Conservation (phyloP, 2,329 filamentous ascomycete genomes). For the Paecilomyces sp. region DNA sequence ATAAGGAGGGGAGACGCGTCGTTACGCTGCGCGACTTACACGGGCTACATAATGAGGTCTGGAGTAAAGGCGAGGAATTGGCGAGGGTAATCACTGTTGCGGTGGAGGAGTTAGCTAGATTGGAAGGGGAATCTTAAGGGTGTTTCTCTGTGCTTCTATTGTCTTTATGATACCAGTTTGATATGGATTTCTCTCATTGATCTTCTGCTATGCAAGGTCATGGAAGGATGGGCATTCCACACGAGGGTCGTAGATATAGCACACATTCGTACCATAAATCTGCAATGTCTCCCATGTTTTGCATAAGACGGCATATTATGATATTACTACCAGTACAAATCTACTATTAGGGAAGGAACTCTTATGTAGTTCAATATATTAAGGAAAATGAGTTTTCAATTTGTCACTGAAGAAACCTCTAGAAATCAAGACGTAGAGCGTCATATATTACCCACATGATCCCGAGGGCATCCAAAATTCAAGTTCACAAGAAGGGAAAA, state of each 20-base stretch:
- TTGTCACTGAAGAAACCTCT: background rate
- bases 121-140: conserved; percentile 6
- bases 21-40: conserved; percentile 29
- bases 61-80: conserved; percentile 33
- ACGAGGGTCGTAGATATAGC: too few species aligned
- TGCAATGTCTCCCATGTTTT: too few species aligned
- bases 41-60: conserved; percentile 36
- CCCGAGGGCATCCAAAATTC: background rate
- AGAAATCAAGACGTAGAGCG: background rate
- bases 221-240: too few species aligned
- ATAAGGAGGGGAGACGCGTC: conserved; percentile 29
- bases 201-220: too few species aligned
- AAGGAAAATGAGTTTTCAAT: background rate
- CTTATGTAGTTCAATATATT: background rate
- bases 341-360: too few species aligned
- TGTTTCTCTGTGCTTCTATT: background rate
- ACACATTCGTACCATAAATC: too few species aligned
- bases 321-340: too few species aligned
- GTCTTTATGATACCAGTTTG: background rate
- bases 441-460: background rate
- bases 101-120: conserved; percentile 20
- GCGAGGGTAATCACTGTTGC: conserved; percentile 28
- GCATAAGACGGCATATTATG: too few species aligned
- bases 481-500: background rate
- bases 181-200: too few species aligned